Evolutionary conservation across 2,329 filamentous ascomycete species (phyloP), one percentile per base, ranked within the genome.

Genomic region (Venturia aucupariae): DNA sequence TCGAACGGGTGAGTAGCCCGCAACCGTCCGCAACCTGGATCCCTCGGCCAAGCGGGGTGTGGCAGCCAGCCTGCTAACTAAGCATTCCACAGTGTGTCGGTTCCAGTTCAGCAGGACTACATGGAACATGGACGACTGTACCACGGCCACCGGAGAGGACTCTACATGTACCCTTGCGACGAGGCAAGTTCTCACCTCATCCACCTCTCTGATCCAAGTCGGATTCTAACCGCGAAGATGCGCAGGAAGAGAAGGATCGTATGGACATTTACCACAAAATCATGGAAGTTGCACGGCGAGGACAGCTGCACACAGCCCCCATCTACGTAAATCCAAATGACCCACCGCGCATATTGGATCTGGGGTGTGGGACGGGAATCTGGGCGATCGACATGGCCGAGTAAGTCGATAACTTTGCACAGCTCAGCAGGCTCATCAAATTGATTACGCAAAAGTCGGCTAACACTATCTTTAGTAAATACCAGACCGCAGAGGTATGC

Each of bases 371-470:
- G 24, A 96, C 91, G 0, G 92, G 91, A 46, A 93, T 96, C 67
- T 97, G 93, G 93, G 85, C 89, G 48, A 90, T 95, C 70, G 89
- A 93, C 69, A 88, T 96, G 77, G 89, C 89, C 67, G 86, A 89
- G 83, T 90, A 79, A 77, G 85, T 77, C 30, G 11, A 38, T 27
- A 30, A n/a, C 15, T 57, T 35, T 13, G 51, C 51, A 17, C 51
- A n/a, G 15, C 51, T 35, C 27, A n/a, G 51, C 51, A 19, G 17
- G 30, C 51, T 38, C 51, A 15, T 35, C 30, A 35, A 35, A 57
- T 57, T 57, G 51, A 57, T 15, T 35, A 19, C 46, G 61, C 27
- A 54, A 46, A 63, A 51, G 46, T 27, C 24, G 3, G 24, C 62
- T 41, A 48, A 62, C 22, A 24, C 35, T 35, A 39, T 63, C 27